Evolutionary conservation across 2,329 filamentous ascomycete genomes (phyloP).

Genomic region (Neurospora sp.): DNA sequence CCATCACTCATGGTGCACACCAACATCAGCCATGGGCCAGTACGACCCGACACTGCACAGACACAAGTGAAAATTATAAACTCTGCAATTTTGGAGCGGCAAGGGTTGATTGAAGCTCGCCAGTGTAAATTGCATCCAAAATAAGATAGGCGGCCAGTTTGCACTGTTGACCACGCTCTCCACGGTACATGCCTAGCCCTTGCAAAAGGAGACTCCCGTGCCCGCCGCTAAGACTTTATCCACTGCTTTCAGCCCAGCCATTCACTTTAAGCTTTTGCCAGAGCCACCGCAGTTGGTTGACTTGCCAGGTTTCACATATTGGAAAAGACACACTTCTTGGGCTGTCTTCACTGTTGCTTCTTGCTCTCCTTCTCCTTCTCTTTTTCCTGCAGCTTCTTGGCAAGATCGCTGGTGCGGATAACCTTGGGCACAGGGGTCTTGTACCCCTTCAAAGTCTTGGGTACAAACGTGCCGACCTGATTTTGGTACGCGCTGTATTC

Average conservation of each 20-base stretch:
- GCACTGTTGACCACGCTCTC: not conserved
- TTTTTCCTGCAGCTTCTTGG: slow-evolving; percentile 34
- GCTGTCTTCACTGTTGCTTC: slow-evolving; percentile 14
- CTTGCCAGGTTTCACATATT: not conserved
- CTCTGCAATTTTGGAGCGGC: not conserved
- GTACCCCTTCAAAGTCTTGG: slow-evolving; percentile 40
- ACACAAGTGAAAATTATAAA: not conserved
- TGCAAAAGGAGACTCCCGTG: not conserved
- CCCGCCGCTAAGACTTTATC: not conserved
- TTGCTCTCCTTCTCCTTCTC: slow-evolving; percentile 29
- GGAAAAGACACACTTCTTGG: not conserved
- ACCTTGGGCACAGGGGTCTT: slow-evolving; percentile 33
- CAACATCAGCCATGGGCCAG: not conserved
- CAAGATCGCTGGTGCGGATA: slow-evolving; percentile 41
- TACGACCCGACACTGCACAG: not conserved
- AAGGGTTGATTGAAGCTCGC: not conserved
- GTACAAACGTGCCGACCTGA: slow-evolving; percentile 75
- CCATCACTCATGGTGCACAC: not conserved
- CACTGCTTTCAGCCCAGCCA: not conserved
- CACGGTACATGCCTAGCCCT: not conserved
- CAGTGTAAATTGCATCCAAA: not conserved
- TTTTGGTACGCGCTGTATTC: slow-evolving; percentile 81
- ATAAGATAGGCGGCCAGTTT: not conserved
- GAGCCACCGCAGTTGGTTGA: not conserved
- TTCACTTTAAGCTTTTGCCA: not conserved